These are phyloP conservation scores for Botrytis paeoniae DNA, from an alignment of 2,329 filamentous ascomycete genomes.

Conservation along the genomic window DNA sequence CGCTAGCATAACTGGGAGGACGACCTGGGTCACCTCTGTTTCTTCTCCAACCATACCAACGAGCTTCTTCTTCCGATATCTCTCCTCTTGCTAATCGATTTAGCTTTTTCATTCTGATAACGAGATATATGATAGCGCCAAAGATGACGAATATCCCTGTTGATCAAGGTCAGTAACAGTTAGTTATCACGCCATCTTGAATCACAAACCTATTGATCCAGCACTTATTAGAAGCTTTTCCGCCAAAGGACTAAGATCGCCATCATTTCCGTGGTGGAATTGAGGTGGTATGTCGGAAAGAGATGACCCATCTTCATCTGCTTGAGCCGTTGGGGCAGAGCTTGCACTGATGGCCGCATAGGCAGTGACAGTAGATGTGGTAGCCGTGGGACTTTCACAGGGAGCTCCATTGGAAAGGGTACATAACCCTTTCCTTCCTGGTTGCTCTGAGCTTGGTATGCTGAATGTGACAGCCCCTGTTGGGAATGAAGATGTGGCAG, in stretches of 20 bases:
- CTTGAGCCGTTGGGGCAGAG: conserved; percentile 3
- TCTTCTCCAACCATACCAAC: conserved; percentile 33
- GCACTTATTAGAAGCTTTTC: conserved; percentile 34
- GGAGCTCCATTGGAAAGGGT: conserved; percentile 3
- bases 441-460: conserved; percentile 10
- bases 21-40: conserved; percentile 21
- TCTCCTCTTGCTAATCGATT: conserved; percentile 30
- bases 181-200: not conserved
- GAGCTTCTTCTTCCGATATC: conserved; percentile 24
- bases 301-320: conserved; percentile 5
- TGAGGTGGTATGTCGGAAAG: not conserved
- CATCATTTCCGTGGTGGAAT: not conserved
- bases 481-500: not conserved
- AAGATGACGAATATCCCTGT: conserved; percentile 36
- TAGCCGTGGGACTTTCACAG: not conserved
- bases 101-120: conserved; percentile 29
- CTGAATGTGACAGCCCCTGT: not conserved
- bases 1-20: conserved; percentile 15
- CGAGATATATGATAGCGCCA: conserved; percentile 30
- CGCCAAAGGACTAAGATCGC: conserved; percentile 27
- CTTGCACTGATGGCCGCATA: not conserved
- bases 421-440: conserved; percentile 12
- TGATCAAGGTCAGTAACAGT: not conserved
- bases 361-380: conserved; percentile 4
- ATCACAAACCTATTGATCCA: conserved; percentile 33